These are phyloP conservation scores for Kregervanrija pseudodelftensis DNA, from an alignment of 805 yeast genomes.

Conservation along the genomic window DNA sequence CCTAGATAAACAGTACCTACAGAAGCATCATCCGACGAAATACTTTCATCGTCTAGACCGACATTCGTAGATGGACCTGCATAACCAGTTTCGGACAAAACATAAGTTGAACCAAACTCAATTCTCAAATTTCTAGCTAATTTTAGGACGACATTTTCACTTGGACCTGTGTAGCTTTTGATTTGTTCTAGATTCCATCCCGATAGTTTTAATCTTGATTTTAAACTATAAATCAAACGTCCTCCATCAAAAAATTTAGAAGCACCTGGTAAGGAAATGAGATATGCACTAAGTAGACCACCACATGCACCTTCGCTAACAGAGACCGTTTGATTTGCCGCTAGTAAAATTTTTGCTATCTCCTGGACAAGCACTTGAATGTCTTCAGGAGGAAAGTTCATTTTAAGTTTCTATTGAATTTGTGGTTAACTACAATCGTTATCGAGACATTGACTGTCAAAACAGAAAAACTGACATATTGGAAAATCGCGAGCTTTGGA, in stretches of 20 bases:
- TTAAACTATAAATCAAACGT: conserved; percentile 68
- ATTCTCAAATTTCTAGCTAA: conserved; percentile 73
- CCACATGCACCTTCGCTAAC: conserved; percentile 90
- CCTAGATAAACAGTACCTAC: conserved; percentile 72
- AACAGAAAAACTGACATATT: no score
- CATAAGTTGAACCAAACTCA: conserved; percentile 78
- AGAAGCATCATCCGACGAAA: conserved; percentile 23
- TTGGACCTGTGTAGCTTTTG: conserved; percentile 70
- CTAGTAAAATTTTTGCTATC: conserved; percentile 51
- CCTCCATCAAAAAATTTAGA: conserved; percentile 81
- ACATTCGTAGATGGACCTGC: conserved; percentile 62
- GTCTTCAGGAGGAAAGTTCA: conserved; percentile 56
- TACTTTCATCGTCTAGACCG: conserved; percentile 27
- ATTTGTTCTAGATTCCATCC: conserved; percentile 78
- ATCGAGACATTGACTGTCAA: no score
- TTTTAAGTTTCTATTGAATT: conserved; percentile 3
- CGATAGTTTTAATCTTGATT: conserved; percentile 62
- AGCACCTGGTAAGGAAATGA: conserved; percentile 82
- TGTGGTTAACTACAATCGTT: no score
- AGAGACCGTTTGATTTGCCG: conserved; percentile 58
- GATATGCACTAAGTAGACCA: conserved; percentile 71
- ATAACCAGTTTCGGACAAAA: conserved; percentile 79
- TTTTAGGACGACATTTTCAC: conserved; percentile 64
- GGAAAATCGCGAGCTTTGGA: no score
- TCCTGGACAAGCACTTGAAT: conserved; percentile 41